phyloP scores from a whole-genome alignment of 805 yeast genomes.

The Vanderwaltozyma verrucispora region DNA sequence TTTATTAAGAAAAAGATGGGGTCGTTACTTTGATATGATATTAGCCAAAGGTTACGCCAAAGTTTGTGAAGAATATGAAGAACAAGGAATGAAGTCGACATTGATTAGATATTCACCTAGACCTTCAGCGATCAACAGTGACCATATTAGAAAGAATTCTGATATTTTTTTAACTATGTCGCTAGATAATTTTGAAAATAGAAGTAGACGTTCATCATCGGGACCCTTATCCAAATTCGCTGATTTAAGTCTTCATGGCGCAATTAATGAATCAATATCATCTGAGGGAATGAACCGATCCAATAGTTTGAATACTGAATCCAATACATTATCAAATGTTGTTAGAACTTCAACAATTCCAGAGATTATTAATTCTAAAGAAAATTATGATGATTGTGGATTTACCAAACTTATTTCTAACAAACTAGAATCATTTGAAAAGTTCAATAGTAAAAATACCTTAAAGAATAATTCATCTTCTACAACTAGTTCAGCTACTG shows the following conservation, averaged over 20 bases:
- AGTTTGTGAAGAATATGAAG: conserved; percentile 32
- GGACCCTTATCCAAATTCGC: background rate
- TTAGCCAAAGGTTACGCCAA: conserved; percentile 55
- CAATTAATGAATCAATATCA: background rate
- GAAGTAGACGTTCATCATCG: background rate
- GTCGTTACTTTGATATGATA: conserved; percentile 52
- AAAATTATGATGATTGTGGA: background rate
- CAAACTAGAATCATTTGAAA: no score
- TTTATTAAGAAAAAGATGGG: conserved; percentile 68
- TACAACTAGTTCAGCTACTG: conserved; percentile 25
- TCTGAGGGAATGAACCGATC: no score
- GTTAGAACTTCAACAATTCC: background rate
- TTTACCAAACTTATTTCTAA: no score
- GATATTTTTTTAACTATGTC: conserved; percentile 11
- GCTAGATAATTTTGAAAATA: background rate
- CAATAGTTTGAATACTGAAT: background rate
- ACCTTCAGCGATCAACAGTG: no score
- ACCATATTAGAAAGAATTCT: conserved; percentile 4
- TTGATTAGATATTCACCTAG: conserved; percentile 11
- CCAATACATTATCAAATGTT: background rate
- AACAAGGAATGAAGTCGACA: conserved; percentile 7
- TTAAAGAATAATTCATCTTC: background rate
- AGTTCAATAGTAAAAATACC: no score
- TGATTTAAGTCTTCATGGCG: background rate
- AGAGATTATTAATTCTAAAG: background rate